These are phyloP conservation scores for Tetraselmis chui DNA, from an alignment of 139 green algal species.

Conservation along the genomic window DNA sequence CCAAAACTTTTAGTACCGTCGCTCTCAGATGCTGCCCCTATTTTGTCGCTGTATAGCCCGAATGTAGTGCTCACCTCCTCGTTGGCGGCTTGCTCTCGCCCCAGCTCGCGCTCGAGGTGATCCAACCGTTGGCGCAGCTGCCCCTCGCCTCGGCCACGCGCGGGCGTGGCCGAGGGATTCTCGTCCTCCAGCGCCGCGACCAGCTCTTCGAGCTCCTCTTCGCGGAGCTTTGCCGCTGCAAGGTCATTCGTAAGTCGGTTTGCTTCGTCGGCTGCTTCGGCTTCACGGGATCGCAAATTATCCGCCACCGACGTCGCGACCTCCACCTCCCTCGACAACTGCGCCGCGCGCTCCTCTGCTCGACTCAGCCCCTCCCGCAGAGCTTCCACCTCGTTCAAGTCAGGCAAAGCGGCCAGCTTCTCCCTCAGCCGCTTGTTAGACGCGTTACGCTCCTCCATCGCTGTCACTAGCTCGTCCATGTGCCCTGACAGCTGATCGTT, in stretches of 20 bases:
- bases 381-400: not conserved
- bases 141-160: not conserved
- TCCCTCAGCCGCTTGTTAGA: not conserved
- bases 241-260: not conserved
- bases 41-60: too few relatives aligned
- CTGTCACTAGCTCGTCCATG: not conserved
- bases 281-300: not conserved
- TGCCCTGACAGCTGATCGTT: not conserved
- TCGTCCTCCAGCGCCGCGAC: not conserved
- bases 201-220: not conserved
- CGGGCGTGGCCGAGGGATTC: not conserved
- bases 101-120: not conserved
- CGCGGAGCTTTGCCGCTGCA: not conserved
- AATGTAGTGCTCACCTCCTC: not conserved
- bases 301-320: not conserved
- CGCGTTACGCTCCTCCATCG: not conserved
- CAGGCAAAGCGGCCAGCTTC: not conserved
- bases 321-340: not conserved
- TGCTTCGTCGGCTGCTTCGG: not conserved
- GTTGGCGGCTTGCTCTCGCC: not conserved
- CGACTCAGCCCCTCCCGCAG: not conserved
- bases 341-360: not conserved
- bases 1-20: too few relatives aligned
- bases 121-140: not conserved
- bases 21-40: too few relatives aligned